Base-by-base conservation (phyloP, 1,284 basidiomycete genomes). In the Rhodofomes roseus region DNA sequence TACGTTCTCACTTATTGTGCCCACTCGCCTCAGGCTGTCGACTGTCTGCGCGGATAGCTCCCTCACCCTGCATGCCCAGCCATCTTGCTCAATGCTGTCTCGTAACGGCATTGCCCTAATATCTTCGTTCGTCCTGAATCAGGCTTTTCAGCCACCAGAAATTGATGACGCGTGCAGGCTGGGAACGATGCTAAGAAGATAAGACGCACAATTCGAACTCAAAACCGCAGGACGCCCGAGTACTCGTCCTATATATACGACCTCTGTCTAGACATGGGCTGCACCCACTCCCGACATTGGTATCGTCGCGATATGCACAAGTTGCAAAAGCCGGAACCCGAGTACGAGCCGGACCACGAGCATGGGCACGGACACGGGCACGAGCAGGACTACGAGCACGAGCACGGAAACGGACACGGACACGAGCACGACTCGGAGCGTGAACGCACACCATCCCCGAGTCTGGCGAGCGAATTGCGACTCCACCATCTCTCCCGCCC, bases 401-500 rank as follows among this genome's bases (percentile, higher is more conserved):
- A 48, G n/a, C 46, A 48, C 46, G 46, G 29, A n/a, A 11, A 20
- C n/a, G 34, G 6, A 16, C 31, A n/a, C n/a, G 50, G 20, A 31
- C 50, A 34, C 5, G 50, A 52, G 48, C 43, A 46, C 43, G 8
- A 46, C 43, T n/a, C 9, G 25, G 22, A 11, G 27, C 46, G 25
- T 18, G 25, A 48, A 8, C 46, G 46, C 14, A 48, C 22, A 16
- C 46, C 46, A 1, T 48, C 46, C 14, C 46, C 46, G 14, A 18
- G 22, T 27, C 25, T 16, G 1, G 23, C 12, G 46, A 27, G 25
- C 46, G 25, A 27, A 18, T 29, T 48, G 60, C 61, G 58, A 37
- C 63, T 71, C 27, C 68, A 70, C 52, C 59, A 66, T 20, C 70
- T 73, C 57, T 43, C 62, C 36, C 67, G 68, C 34, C 68, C 70